Base-by-base conservation (phyloP, 2,329 filamentous ascomycete genomes). In the Scedosporium minutisporum region DNA sequence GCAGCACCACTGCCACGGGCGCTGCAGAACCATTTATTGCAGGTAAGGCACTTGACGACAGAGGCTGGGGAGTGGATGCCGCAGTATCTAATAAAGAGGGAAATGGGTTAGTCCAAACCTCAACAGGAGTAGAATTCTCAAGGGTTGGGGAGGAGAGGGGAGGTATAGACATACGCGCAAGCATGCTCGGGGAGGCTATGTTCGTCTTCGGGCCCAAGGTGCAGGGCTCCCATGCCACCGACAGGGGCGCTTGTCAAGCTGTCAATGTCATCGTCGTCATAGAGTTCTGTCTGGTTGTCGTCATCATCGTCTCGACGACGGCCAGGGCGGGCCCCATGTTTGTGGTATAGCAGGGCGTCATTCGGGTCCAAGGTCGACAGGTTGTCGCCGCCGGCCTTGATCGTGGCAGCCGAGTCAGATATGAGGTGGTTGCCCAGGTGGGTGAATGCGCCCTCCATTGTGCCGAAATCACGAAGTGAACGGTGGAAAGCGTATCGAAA, bases 11-110 rank as follows among this genome's bases (percentile, higher is more conserved):
- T 99, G 68, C 95, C 93, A 70, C 93, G 90, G 64, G 93, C 93
- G 76, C 93, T 97, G 78, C 95, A 99, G 75, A 99, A 99, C 95
- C 95, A 99, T 74, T 97, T 99, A 79, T 86, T 93, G 80, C 95
- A 99, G 65, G 88, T 84, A 65, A 99, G 82, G 72, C 95, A 99
- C 78, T 97, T 97, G 69, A 99, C 95, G 63, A 99, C 96, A 67
- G 90, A 95, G 72, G 89, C 89, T 2, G 95, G 89, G 64, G 96
- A 96, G 78, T 99, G 95, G 66, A 99, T 99, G 64, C 95, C 95
- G 74, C 95, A 99, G 76, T 97, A 97, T 46, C 91, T 95, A 72
- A 14, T 12, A 38, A 10, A 38, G 58, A 65, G 12, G 57, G 48
- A 7, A 4, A 55, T 65, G 57, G 64, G 66, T 73, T 69, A 71